Evolutionary conservation across 306 rosid species (phyloP), one percentile per base, ranked within the genome.

Genomic region (Datisca glomerata): DNA sequence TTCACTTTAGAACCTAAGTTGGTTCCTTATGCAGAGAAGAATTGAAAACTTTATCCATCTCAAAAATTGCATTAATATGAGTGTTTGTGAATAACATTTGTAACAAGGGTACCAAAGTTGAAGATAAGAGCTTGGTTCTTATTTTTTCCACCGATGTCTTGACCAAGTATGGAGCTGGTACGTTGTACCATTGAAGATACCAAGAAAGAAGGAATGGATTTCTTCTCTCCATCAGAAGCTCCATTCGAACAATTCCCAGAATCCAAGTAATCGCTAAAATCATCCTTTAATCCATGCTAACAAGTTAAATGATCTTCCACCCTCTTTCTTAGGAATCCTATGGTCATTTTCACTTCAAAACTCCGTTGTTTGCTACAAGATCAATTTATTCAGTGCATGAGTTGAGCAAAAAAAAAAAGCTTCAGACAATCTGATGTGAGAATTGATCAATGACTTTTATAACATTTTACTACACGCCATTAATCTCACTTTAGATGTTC

Each of bases 111-210:
- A 77, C 65, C 22, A 69, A 52, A 40, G 93, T 74, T 28, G 85
- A 68, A 5, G 72, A 63, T 61, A 24, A 61, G 31, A 61, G 57
- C 68, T 55, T 77, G 49, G 91, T 73, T 47, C 63, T 80, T 57
- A 89, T 55, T 61, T 67, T 72, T 42, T 65, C 63, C 20, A 62
- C 53, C 20, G 72, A 73, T 51, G 47, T 39, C 63, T 68, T 71
- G 35, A 83, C 61, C 37, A 53, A 59, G 15, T 73, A 65, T 39
- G 95, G 74, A 48, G 70, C 31, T 18, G 95, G 97, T n/a, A 77
- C 85, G 51, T 70, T 69, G 59, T 59, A 89, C 95, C 97, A 89
- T 60, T 80, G 93, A 55, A 78, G 89, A 65, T 61, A 80, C 85
- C 93, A 77, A 58, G 97, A 76, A 56, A 83, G 86, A 60, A 83